Evolutionary conservation across 805 yeast species (phyloP).

Genomic region (Yarrowia porcina): DNA sequence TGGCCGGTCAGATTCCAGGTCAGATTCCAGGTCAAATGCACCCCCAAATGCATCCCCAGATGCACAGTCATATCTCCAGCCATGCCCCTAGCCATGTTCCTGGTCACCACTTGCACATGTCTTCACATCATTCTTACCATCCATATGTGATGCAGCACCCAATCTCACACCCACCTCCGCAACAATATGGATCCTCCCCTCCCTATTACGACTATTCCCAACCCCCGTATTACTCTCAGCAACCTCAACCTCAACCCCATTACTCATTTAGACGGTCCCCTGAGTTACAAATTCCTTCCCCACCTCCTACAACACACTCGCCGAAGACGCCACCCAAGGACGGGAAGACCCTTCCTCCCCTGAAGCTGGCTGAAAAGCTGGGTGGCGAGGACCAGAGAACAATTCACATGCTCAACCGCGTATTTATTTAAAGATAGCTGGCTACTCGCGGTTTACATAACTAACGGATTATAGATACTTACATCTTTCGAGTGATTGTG

Average conservation of each 20-base stretch:
- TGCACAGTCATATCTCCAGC: conserved; percentile 5
- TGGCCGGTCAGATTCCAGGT: conserved; percentile 1
- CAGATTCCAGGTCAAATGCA: background rate
- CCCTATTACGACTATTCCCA: conserved; percentile 6
- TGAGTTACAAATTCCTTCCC: conserved; percentile 15
- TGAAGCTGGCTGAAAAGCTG: conserved; percentile 14
- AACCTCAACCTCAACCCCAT: background rate
- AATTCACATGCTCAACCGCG: conserved; percentile 20
- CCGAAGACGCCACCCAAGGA: conserved; percentile 19
- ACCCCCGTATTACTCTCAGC: background rate
- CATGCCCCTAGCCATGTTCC: background rate
- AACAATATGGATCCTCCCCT: conserved; percentile 14
- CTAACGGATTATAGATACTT: conserved; percentile 8
- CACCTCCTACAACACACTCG: conserved; percentile 14
- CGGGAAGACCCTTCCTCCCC: conserved; percentile 8
- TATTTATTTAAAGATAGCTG: background rate
- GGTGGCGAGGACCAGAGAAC: conserved; percentile 21
- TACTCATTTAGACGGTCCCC: conserved; percentile 14
- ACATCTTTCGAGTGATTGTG: background rate
- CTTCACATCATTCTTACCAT: conserved; percentile 10
- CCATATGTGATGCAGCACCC: conserved; percentile 16
- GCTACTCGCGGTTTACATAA: background rate
- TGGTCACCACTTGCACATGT: conserved; percentile 11
- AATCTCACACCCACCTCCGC: background rate
- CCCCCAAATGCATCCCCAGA: conserved; percentile 12